Base-by-base conservation (phyloP, 192 early-diverging fungal genomes). In the Coemansia sp. region DNA sequence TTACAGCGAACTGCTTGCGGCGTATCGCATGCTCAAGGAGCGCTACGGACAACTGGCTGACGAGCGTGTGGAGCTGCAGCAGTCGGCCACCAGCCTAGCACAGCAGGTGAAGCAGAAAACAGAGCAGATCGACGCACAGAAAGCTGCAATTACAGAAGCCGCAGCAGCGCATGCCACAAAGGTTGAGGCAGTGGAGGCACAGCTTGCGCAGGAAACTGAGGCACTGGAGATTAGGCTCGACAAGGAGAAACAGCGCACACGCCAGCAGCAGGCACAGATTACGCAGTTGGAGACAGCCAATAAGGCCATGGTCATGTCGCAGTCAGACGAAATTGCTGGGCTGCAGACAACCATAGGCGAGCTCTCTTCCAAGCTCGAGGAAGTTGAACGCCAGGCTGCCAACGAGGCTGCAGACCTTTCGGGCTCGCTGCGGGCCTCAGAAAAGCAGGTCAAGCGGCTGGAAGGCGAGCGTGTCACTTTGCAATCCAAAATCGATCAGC, bases 21-120 rank as follows among this genome's bases (percentile, higher is more conserved):
- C 78, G 14, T 80, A 80, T 58, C 68, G 65, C 25, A 10, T 55
- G 49, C 68, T 80, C 54, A 71, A 71, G 72, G 78, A 68, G 24
- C 65, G 68, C 49, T 74, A 44, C 26, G 65, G 65, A 2, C 25
- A 58, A 28, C 57, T 74, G 53, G 64, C 65, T 3, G 72, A 80
- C 24, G 65, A 56, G 23, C 64, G 63, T 54, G 14, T 31, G 18
- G 54, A 61, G 8, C 58, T 68, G 49, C 10, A 48, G 47, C 60
- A 51, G 6, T 44, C 34, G 0, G 58, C n/a, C n/a, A 54, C 44
- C 18, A 72, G 65, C 7, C 60, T 67, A 5, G 67, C 70, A 9
- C 12, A 12, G 12, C 58, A 49, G 24, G 63, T 61, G 0, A 27
- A 56, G 5, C 7, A 58, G 28, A 56, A 66, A 16, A 31, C 49